Conservation (phyloP, 768 basidiomycete genomes). For the Pleurotus eryngii region DNA sequence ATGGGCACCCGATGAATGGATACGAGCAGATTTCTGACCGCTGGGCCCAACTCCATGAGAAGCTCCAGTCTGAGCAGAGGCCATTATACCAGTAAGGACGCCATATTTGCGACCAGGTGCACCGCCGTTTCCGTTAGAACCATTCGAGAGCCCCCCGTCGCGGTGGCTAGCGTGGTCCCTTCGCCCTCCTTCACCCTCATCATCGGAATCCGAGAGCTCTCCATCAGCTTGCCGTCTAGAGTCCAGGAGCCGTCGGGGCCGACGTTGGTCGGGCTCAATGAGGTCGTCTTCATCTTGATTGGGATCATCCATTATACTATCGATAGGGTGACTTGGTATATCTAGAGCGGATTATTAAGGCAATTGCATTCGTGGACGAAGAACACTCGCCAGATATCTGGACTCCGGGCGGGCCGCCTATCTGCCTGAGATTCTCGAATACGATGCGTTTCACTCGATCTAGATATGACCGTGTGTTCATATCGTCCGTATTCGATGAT, state of each 20-base stretch:
- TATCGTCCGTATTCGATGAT: constrained; percentile 90
- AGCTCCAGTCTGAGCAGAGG: constrained; percentile 50
- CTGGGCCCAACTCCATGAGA: constrained; percentile 78
- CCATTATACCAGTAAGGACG: constrained; percentile 69
- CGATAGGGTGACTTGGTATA: constrained; percentile 80
- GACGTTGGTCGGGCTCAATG: constrained; percentile 70
- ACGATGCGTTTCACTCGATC: constrained; percentile 91
- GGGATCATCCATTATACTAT: constrained; percentile 78
- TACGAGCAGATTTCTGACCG: constrained; percentile 55
- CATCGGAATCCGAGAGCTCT: constrained; percentile 95
- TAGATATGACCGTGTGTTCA: constrained; percentile 91
- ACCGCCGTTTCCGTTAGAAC: constrained; percentile 39
- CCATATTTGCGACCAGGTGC: constrained; percentile 54
- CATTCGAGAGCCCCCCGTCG: constrained; percentile 32
- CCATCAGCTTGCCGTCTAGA: constrained; percentile 79
- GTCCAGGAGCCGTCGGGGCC: constrained; percentile 77
- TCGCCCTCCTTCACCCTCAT: constrained; percentile 90
- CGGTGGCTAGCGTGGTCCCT: constrained; percentile 62
- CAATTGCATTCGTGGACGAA: not conserved
- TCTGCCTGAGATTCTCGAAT: constrained; percentile 84
- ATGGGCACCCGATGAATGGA: constrained; percentile 29
- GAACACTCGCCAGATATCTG: constrained; percentile 71
- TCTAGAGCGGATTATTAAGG: constrained; percentile 40
- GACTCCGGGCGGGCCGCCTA: constrained; percentile 87
- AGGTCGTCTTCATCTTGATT: constrained; percentile 76